These are phyloP conservation scores for Adansonia gregorii DNA, from an alignment of 441 rosid species.

Conservation along the genomic window DNA sequence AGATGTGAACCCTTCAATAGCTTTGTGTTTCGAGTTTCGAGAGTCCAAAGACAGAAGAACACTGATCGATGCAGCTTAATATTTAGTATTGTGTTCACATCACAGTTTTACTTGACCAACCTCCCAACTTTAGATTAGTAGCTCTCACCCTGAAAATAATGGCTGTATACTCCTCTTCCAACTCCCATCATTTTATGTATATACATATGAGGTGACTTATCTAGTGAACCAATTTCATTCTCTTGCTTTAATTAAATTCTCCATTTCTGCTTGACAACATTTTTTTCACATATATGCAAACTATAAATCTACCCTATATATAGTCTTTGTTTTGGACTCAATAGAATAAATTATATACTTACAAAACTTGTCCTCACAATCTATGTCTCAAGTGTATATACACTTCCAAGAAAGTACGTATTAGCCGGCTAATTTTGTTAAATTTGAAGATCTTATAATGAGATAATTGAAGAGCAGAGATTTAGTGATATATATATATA, in stretches of 20 bases:
- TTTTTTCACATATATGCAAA: not conserved
- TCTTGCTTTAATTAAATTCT: not conserved
- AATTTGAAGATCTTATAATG: no score
- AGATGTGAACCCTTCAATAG: conserved; percentile 19
- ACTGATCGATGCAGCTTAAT: conserved; percentile 5
- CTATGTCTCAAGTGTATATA: no score
- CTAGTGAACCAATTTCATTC: not conserved
- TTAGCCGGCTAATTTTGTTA: no score
- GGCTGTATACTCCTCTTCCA: no score
- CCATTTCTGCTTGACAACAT: not conserved
- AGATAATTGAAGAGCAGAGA: no score
- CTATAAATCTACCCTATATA: not conserved
- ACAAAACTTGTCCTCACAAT: no score
- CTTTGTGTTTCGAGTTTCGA: not conserved
- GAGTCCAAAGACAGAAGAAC: conserved; percentile 12
- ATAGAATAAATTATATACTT: not conserved
- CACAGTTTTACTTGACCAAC: not conserved
- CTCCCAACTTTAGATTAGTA: not conserved
- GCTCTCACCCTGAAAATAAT: conserved; percentile 8
- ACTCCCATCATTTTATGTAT: no score
- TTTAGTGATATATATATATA: no score
- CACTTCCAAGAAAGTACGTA: no score
- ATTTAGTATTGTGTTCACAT: conserved; percentile 5
- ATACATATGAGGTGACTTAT: no score
- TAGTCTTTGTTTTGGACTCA: not conserved